Evolutionary conservation across 768 basidiomycete species (phyloP), one percentile per base, ranked within the genome.

Genomic region (Russula vinacea): DNA sequence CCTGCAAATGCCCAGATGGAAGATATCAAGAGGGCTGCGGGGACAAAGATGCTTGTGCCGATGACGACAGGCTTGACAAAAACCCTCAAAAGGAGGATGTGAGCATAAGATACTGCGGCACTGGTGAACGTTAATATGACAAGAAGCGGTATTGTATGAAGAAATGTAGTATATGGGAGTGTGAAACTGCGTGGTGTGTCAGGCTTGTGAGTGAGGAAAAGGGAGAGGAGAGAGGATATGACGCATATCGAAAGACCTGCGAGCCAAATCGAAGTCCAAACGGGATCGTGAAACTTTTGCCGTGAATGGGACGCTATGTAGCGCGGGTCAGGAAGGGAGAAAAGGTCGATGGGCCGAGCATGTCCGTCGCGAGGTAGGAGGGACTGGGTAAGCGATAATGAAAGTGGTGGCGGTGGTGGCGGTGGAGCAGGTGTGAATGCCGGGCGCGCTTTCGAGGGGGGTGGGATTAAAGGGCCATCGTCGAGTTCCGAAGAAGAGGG

Each of bases 11-110:
- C 89, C 84, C 90, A 91, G 29, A 91, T 68, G 8, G 89, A 84
- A 47, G 88, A 90, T 55, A 90, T 78, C 70, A 90, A 81, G 65
- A 93, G 77, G 0, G 87, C 86, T 32, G 82, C 81, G 45, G 92
- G 90, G 54, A 90, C 84, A 70, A 89, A 88, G 32, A 93, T 78
- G 19, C 86, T 85, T 0, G 90, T 92, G 26, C 81, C 81, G 42
- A 92, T 75, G 79, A 96, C 86, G 56, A 92, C 89, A 19, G 94
- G 93, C 62, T 87, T 84, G 62, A 92, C 89, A 69, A 94, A 93
- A 64, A 91, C 80, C 62, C 87, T 84, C 56, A 96, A 76, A 47
- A 95, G 80, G 67, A 86, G 81, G 49, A 92, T 84, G 72, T 92
- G 89, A 49, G 79, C 75, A 72, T 93, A 93, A 9, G 90, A 88